Base-by-base conservation (phyloP, 306 rosid species). In the Gastrolobium bilobum region DNA sequence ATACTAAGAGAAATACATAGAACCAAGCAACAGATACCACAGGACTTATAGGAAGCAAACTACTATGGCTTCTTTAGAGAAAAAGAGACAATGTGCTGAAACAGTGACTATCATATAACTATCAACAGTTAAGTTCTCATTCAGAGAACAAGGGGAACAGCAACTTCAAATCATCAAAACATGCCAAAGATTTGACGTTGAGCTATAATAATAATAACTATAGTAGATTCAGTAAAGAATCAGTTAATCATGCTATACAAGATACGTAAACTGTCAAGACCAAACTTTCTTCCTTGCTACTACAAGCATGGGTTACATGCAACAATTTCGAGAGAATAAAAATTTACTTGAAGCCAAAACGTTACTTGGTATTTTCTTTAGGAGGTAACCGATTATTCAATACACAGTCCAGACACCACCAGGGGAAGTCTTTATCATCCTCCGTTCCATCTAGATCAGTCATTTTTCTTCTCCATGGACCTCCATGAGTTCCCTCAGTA, bases 311-410 rank as follows among this genome's bases (percentile, higher is more conserved):
- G 42, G 58, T 7, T 15, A 31, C 66, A n/a, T 1, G 48, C 35
- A 30, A 77, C 73, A 26, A 31, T 15, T 52, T 10, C 44, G 42
- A 60, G 47, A 76, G 34, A 76, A 11, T 4, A 64, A 38, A 62
- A 59, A 26, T 1, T 69, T 11, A 54, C 20, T 57, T 53, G 29
- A 71, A 87, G 79, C 50, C 37, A 79, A 81, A 73, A 77, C 46
- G 51, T 84, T 93, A 93, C 97, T 93, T 93, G 52, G 97, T 88
- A 81, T 91, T 91, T 84, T 93, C 98, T 91, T 93, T 88, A 30
- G 98, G 90, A 83, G 98, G 98, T 47, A 91, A 84, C n/a, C 93
- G 94, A 83, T 89, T 91, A 76, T 87, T 89, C 87, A 93, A 91
- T 48, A 93, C 84, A 31, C 93, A 93, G 54, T 93, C 98, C 76